Percentiles rank a stretch among this genome's conserved stretches.
Conservation (phyloP, 2,329 filamentous ascomycete genomes). For the Ceratocystiopsis sp. region DNA sequence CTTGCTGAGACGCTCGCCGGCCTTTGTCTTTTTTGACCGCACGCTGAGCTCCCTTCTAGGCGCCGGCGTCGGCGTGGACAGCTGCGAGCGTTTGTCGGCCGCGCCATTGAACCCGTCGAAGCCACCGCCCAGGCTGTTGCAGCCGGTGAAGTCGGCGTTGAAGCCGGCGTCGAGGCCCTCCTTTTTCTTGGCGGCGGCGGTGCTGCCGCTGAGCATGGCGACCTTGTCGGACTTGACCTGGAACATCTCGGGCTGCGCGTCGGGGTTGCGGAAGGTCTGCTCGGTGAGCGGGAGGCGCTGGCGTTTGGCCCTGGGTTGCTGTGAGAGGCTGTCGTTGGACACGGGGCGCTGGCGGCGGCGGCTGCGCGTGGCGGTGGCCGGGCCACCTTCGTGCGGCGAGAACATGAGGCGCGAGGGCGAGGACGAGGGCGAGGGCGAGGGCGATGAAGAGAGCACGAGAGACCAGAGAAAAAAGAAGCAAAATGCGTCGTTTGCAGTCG, state of each 20-base stretch:
- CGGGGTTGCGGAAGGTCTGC: conserved; percentile 36
- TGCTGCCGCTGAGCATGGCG: conserved; percentile 22
- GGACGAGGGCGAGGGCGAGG: conserved; percentile 25
- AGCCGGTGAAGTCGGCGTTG: conserved; percentile 2
- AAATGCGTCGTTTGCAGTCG: neutral
- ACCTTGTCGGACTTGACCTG: conserved; percentile 38
- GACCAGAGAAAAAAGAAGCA: neutral
- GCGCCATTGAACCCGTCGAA: neutral
- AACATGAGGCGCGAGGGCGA: conserved; percentile 46
- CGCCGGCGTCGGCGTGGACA: conserved; percentile 11
- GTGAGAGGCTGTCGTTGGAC: conserved; percentile 34
- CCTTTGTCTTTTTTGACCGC: conserved; percentile 44
- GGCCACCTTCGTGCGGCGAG: conserved; percentile 31
- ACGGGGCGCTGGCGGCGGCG: conserved; percentile 43
- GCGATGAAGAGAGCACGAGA: conserved; percentile 10
- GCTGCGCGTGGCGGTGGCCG: conserved; percentile 39
- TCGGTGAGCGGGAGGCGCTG: conserved; percentile 40
- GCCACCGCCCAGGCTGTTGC: conserved; percentile 2
- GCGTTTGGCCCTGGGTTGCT: conserved; percentile 47
- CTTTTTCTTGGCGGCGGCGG: conserved; percentile 23
- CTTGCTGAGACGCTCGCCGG: conserved; percentile 45
- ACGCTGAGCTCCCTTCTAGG: conserved; percentile 38
- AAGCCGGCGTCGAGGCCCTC: conserved; percentile 27
- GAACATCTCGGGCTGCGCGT: conserved; percentile 31
- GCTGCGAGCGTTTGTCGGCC: neutral